Evolutionary conservation across 1,284 basidiomycete species (phyloP).

Genomic region (Ustilago bromivora): DNA sequence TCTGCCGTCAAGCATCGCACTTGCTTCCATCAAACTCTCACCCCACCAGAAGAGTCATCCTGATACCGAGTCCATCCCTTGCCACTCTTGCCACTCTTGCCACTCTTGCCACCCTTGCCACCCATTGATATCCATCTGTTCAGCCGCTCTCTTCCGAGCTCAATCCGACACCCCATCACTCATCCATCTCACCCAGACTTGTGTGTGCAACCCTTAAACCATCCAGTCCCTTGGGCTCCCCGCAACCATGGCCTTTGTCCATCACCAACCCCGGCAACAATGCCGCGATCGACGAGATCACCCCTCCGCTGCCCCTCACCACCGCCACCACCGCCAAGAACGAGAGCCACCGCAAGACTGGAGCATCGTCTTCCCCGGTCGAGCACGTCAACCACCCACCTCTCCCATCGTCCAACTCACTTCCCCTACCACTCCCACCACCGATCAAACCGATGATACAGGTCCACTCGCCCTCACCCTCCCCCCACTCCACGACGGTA

Average conservation of each 20-base stretch:
- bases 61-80: neutral
- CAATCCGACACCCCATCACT: too few relatives aligned
- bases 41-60: too few relatives aligned
- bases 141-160: too few relatives aligned
- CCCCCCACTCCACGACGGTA: slow-evolving; percentile 47
- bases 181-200: neutral
- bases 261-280: slow-evolving; percentile 49
- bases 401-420: slow-evolving; percentile 9
- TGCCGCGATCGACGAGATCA: slow-evolving; percentile 34
- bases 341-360: slow-evolving; percentile 35
- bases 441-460: slow-evolving; percentile 19
- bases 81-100: neutral
- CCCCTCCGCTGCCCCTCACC: slow-evolving; percentile 7
- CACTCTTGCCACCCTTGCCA: too few relatives aligned
- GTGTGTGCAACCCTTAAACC: neutral
- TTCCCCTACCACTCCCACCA: neutral
- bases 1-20: too few relatives aligned
- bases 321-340: slow-evolving; percentile 17
- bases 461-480: slow-evolving; percentile 37
- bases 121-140: too few relatives aligned
- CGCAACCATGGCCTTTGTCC: slow-evolving; percentile 43
- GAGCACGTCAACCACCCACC: slow-evolving; percentile 23
- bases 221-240: neutral
- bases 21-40: too few relatives aligned
- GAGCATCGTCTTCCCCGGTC: slow-evolving; percentile 52